Evolutionary conservation across 2,329 filamentous ascomycete species (phyloP).

Genomic region (Pseudocercospora fijiensis): DNA sequence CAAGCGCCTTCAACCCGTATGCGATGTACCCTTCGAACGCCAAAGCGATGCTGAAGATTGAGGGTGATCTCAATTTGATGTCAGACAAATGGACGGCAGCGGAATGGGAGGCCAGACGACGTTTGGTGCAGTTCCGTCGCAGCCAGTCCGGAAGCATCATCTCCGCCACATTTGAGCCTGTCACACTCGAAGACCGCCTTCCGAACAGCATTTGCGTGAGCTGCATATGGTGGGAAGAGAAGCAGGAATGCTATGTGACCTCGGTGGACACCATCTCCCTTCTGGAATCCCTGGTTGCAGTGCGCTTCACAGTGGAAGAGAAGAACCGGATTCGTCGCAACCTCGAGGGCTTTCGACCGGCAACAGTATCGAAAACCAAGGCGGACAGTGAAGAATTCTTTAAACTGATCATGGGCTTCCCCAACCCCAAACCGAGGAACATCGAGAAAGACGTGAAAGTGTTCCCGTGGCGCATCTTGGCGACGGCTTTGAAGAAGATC

Average conservation of each 20-base stretch:
- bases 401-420: conserved; percentile 98
- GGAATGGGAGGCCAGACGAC: conserved; percentile 73
- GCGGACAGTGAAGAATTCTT: conserved; percentile 94
- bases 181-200: conserved; percentile 74
- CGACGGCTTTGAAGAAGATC: conserved; percentile 90
- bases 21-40: conserved; percentile 67
- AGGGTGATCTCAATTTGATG: conserved; percentile 83
- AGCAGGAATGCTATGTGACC: conserved; percentile 85
- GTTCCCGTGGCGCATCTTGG: conserved; percentile 91
- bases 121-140: conserved; percentile 85
- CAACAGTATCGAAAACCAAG: conserved; percentile 92
- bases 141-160: conserved; percentile 80
- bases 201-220: conserved; percentile 90
- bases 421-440: conserved; percentile 89
- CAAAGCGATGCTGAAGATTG: conserved; percentile 81
- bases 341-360: conserved; percentile 86
- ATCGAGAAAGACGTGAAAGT: conserved; percentile 99
- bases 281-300: conserved; percentile 84
- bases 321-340: conserved; percentile 98
- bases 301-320: conserved; percentile 90
- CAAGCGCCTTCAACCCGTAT: conserved; percentile 68
- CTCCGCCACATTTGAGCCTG: conserved; percentile 73
- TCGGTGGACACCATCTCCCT: conserved; percentile 95
- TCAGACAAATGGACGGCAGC: conserved; percentile 77
- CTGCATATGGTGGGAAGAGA: conserved; percentile 96